phyloP scores from a whole-genome alignment of 129 eudicot species.

The Flaveria ramosissima region DNA sequence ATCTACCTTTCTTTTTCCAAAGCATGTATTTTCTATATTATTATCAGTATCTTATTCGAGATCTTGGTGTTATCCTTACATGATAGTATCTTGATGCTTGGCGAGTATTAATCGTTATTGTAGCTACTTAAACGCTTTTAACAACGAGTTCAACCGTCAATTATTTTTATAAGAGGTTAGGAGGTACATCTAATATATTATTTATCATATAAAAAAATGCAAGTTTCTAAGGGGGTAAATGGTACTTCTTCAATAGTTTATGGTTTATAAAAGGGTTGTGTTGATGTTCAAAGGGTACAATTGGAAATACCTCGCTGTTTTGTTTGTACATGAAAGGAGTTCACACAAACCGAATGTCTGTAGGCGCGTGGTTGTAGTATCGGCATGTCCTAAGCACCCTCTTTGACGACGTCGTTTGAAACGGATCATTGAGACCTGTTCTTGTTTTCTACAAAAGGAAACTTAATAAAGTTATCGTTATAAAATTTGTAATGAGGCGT shows the following conservation, averaged over 20 bases:
- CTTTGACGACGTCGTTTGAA: slow-evolving; percentile 15
- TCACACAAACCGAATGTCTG: slow-evolving; percentile 9
- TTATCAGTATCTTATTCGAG: too few species aligned
- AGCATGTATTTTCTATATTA: too few species aligned
- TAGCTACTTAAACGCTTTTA: neutral
- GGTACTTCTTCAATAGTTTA: neutral
- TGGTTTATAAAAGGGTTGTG: neutral
- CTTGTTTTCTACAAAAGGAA: slow-evolving; percentile 7
- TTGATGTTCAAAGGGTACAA: neutral
- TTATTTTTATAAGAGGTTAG: neutral
- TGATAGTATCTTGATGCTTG: too few species aligned
- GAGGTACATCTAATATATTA: neutral
- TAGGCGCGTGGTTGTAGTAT: slow-evolving; percentile 3
- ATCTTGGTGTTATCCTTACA: too few species aligned
- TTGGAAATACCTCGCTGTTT: neutral
- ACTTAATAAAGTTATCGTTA: neutral
- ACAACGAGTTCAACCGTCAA: neutral
- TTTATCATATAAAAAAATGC: neutral
- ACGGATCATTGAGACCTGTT: neutral
- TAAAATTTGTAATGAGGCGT: too few species aligned
- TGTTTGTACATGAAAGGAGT: slow-evolving; percentile 1
- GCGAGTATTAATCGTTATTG: neutral
- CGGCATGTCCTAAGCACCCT: slow-evolving; percentile 4
- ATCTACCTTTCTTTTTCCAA: too few species aligned
- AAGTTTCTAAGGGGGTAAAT: neutral